Base-by-base conservation (phyloP, 73 alveolate species). In the Paramecium bursaria region DNA sequence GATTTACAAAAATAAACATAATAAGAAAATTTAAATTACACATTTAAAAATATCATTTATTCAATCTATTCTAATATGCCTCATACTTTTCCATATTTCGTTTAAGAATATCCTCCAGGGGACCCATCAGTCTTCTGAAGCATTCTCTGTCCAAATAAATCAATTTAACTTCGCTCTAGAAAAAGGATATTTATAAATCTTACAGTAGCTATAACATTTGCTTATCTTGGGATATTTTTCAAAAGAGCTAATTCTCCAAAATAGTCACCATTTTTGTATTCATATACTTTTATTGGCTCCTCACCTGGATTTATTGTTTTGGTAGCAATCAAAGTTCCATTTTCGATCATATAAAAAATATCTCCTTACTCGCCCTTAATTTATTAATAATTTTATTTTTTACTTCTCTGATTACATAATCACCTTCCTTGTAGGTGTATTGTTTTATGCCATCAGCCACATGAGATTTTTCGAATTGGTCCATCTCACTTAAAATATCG, bases 171-270 rank as follows among this genome's bases (percentile, higher is more conserved):
- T 86, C 90, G 14, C 85, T 92, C 90, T 73, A 67, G 85, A 5
- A 2, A 87, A 60, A 10, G 92, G 86, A 54, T 77, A 53, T 46
- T 92, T 88, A 79, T 26, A 15, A 0, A 1, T 27, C 11, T 39
- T 79, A 79, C 89, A 29, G 77, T 53, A 21, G 98, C 99, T 39
- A 94, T 80, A 48, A 95, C 90, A 87, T 94, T 95, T 11, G 98
- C 98, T 23, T 96, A 94, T 88, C 99, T 90, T 5, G 99, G 98
- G 55, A 94, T 96, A 73, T 94, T 93, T 74, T 93, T 94, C n/a
- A 95, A 76, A 17, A 95, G 88, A 46, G 99, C 99, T 48, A 97
- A 85, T 89, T 95, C 99, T 39, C 99, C 99, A 51, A 95, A 95
- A 88, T 94, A 95, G 60, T 94, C 98, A 2, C 98, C 99, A 39